Percentiles rank a stretch among this genome's conserved stretches.
Conservation (phyloP, 495 filamentous ascomycete genomes). For the Podospora pseudopauciseta region DNA sequence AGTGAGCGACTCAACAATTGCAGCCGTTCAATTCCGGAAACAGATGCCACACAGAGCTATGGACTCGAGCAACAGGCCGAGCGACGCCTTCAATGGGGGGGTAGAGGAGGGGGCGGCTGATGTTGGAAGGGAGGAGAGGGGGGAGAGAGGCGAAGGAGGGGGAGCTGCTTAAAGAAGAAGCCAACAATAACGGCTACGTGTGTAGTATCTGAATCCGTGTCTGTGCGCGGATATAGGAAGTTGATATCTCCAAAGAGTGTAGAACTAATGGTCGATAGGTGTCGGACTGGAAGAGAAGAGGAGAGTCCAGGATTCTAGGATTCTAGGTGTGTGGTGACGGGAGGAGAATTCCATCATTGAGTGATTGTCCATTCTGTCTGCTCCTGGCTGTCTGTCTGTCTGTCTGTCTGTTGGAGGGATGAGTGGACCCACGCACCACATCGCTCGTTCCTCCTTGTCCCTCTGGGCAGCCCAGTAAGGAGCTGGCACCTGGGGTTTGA, state of each 20-base stretch:
- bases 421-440: neutral
- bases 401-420: neutral
- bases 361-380: neutral
- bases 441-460: neutral
- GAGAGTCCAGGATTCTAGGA: neutral
- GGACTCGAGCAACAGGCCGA: neutral
- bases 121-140: neutral
- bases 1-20: conserved; percentile 6
- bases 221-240: neutral
- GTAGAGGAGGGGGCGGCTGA: neutral
- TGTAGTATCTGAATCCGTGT: neutral
- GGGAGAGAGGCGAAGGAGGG: neutral
- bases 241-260: neutral
- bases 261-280: neutral
- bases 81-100: neutral
- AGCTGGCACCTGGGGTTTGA: neutral
- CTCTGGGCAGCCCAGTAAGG: neutral
- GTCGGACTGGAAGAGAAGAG: neutral
- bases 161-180: neutral
- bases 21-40: neutral
- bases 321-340: neutral
- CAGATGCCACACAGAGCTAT: neutral
- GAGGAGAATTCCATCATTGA: neutral
- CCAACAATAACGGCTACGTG: neutral
- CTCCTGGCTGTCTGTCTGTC: no score